Conservation (phyloP, 2,329 filamentous ascomycete species). For the Clarireedia homoeocarpa region DNA sequence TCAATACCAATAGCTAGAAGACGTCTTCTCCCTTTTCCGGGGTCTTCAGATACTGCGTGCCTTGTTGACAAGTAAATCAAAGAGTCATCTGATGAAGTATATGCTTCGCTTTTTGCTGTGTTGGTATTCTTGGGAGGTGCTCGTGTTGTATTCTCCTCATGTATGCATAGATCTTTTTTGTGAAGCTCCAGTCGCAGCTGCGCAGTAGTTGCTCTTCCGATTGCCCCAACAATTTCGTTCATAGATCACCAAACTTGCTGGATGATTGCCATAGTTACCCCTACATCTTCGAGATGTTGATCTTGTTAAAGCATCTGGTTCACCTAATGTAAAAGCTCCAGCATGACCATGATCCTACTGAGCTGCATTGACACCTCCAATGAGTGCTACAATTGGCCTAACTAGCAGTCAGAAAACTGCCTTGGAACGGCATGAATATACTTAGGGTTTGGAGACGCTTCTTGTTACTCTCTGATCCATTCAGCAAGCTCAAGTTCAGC, state of each 20-base stretch:
- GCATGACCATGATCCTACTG: constrained; percentile 70
- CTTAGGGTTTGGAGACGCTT: constrained; percentile 53
- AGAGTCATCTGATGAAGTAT: constrained; percentile 46
- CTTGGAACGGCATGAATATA: constrained; percentile 31
- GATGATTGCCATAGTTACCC: constrained; percentile 64
- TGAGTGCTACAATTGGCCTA: constrained; percentile 64
- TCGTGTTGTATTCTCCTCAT: constrained; percentile 25
- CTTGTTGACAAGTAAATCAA: constrained; percentile 46
- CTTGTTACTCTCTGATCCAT: constrained; percentile 64
- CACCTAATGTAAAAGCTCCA: constrained; percentile 63
- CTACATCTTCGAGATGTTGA: constrained; percentile 57
- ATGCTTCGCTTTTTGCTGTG: constrained; percentile 42
- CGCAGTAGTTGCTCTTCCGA: constrained; percentile 31
- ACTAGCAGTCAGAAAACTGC: too few relatives aligned
- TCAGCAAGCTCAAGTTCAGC: constrained; percentile 63
- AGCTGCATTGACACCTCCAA: constrained; percentile 59
- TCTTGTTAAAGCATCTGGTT: constrained; percentile 56
- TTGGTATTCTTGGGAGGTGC: not conserved
- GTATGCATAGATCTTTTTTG: constrained; percentile 49
- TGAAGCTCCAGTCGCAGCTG: constrained; percentile 29
- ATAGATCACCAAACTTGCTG: constrained; percentile 67
- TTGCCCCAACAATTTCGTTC: constrained; percentile 45
- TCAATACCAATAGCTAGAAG: constrained; percentile 59
- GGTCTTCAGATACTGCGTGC: constrained; percentile 32
- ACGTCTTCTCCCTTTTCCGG: constrained; percentile 33